phyloP scores from a whole-genome alignment of 192 early-diverging fungal species.

The Spizellomyces punctatus region DNA sequence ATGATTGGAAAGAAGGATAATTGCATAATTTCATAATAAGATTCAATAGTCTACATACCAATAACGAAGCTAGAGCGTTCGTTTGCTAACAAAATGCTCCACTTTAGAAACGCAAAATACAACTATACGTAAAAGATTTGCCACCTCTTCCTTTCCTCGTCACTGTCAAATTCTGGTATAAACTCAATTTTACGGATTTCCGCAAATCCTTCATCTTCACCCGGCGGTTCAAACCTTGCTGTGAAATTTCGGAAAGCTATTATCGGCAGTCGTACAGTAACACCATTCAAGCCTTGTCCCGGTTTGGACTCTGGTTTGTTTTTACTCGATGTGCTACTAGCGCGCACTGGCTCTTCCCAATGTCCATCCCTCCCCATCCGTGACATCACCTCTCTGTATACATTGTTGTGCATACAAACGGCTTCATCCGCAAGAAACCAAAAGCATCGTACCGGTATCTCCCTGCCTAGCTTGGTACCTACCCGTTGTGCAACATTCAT shows the following conservation, averaged over 20 bases:
- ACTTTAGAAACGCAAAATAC: neutral
- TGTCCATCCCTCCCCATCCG: neutral
- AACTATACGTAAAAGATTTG: constrained; percentile 24
- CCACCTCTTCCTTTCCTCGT: constrained; percentile 57
- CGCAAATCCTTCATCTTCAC: constrained; percentile 57
- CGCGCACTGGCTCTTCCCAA: constrained; percentile 9
- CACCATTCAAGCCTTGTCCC: neutral
- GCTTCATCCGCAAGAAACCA: constrained; percentile 57
- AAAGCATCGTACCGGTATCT: constrained; percentile 64
- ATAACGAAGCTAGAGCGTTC: too few relatives aligned
- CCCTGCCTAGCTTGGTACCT: neutral
- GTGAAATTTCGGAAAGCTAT: constrained; percentile 60
- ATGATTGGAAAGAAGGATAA: too few relatives aligned
- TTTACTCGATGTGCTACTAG: neutral
- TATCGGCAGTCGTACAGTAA: constrained; percentile 34
- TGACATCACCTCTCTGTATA: constrained; percentile 48
- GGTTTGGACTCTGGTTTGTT: neutral
- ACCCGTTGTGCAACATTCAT: constrained; percentile 59
- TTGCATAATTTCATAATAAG: too few relatives aligned
- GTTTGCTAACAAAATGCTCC: neutral
- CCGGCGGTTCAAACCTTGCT: constrained; percentile 50
- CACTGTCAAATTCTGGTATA: constrained; percentile 55
- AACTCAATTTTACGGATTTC: constrained; percentile 66
- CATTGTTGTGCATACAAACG: constrained; percentile 79
- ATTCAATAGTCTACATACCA: too few relatives aligned